Evolutionary conservation across 352 stramenopile species (phyloP).

Genomic region (Pythium folliculosum): DNA sequence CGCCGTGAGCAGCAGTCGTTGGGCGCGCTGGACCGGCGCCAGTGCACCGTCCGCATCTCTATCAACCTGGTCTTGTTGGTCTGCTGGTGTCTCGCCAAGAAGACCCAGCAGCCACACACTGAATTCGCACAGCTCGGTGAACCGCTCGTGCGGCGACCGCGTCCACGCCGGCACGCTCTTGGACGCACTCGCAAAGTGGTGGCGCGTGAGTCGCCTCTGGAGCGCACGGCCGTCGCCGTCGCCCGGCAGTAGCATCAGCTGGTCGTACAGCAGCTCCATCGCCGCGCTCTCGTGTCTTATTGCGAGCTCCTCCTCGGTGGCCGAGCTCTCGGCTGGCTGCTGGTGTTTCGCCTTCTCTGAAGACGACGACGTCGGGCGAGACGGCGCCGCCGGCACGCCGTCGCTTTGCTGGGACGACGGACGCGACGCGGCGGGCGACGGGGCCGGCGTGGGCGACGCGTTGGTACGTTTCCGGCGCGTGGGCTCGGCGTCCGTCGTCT

Average conservation of each 20-base stretch:
- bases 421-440: conserved; percentile 31
- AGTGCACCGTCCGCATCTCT: conserved; percentile 21
- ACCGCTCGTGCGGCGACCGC: conserved; percentile 37
- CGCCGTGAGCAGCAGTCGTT: conserved; percentile 57
- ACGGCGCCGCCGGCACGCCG: background rate
- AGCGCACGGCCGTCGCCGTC: conserved; percentile 34
- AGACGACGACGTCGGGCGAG: conserved; percentile 14
- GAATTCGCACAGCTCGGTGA: conserved; percentile 49
- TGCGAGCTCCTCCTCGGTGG: conserved; percentile 31
- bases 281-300: conserved; percentile 38
- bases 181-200: conserved; percentile 48
- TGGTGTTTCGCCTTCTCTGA: conserved; percentile 3
- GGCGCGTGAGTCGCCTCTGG: conserved; percentile 40
- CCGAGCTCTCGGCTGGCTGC: background rate
- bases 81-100: background rate
- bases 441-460: conserved; percentile 29
- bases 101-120: conserved; percentile 48
- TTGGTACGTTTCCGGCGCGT: background rate
- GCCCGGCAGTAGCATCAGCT: conserved; percentile 53
- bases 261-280: conserved; percentile 79
- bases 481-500: background rate
- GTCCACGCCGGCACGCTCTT: conserved; percentile 20
- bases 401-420: conserved; percentile 26
- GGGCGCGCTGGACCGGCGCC: conserved; percentile 34
- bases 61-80: background rate